These are phyloP conservation scores for Babesia bigemina DNA, from an alignment of 169 alveolate species.

Conservation along the genomic window DNA sequence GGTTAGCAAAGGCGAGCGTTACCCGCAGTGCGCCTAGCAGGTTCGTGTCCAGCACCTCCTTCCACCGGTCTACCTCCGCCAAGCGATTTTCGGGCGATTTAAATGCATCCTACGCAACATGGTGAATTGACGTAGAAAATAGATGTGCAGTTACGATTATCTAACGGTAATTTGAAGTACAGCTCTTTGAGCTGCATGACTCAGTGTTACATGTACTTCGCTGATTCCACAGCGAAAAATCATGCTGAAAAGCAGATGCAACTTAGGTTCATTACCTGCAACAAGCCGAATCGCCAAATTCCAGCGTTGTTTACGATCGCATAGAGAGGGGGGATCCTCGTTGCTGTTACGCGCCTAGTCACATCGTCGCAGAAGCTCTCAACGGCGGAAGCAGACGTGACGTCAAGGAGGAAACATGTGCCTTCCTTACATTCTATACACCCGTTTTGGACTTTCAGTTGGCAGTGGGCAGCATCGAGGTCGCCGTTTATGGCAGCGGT, in stretches of 20 bases:
- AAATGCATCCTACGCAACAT: slow-evolving; percentile 36
- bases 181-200: too few species aligned
- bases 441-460: neutral
- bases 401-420: slow-evolving; percentile 25
- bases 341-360: neutral
- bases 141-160: too few species aligned
- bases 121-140: too few species aligned
- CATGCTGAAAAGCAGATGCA: neutral
- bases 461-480: neutral
- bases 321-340: slow-evolving; percentile 26
- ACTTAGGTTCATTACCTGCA: slow-evolving; percentile 10
- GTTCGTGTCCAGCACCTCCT: slow-evolving; percentile 47
- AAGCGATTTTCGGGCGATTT: neutral
- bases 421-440: slow-evolving; percentile 1
- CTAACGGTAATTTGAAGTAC: too few species aligned
- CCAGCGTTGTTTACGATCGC: slow-evolving; percentile 64
- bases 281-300: slow-evolving; percentile 55
- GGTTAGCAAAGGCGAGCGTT: slow-evolving; percentile 13
- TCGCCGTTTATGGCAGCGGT: neutral
- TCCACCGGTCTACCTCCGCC: slow-evolving; percentile 43
- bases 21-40: slow-evolving; percentile 39
- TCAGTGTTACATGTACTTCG: too few species aligned
- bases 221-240: too few species aligned
- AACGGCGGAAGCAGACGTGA: slow-evolving; percentile 25
- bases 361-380: slow-evolving; percentile 5